phyloP scores from a whole-genome alignment of 768 basidiomycete genomes.

The Phanerochaete carnosa region DNA sequence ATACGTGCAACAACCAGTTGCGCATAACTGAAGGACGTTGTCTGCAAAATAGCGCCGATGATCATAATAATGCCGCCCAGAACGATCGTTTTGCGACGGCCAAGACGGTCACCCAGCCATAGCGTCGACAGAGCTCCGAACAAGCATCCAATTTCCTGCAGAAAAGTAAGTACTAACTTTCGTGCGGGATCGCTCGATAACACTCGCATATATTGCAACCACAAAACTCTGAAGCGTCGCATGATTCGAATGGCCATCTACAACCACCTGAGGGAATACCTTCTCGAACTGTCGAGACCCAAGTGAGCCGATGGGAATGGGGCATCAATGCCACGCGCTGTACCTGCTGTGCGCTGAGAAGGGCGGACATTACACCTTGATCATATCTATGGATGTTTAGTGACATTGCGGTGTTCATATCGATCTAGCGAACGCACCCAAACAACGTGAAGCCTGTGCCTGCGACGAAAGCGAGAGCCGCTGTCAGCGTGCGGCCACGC shows the following conservation, averaged over 20 bases:
- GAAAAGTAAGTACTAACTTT: background rate
- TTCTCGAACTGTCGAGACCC: slow-evolving; percentile 43
- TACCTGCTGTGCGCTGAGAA: slow-evolving; percentile 54
- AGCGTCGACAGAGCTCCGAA: slow-evolving; percentile 61
- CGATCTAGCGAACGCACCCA: slow-evolving; percentile 35
- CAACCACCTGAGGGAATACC: slow-evolving; percentile 52
- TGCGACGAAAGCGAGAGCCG: slow-evolving; percentile 51
- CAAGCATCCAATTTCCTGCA: slow-evolving; percentile 62
- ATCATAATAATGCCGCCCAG: slow-evolving; percentile 60
- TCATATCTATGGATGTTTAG: slow-evolving; percentile 45
- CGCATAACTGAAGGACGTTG: slow-evolving; percentile 52
- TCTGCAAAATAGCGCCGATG: slow-evolving; percentile 58
- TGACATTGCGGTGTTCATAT: background rate
- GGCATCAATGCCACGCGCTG: background rate
- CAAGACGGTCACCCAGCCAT: slow-evolving; percentile 56
- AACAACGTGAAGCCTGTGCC: slow-evolving; percentile 63
- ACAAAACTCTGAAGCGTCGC: slow-evolving; percentile 58
- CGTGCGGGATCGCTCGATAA: background rate
- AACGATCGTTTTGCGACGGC: slow-evolving; percentile 55
- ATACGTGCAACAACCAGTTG: slow-evolving; percentile 62
- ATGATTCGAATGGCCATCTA: slow-evolving; percentile 36
- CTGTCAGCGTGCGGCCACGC: slow-evolving; percentile 43
- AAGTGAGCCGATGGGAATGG: background rate
- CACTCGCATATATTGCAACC: slow-evolving; percentile 53
- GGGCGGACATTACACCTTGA: slow-evolving; percentile 69